Evolutionary conservation across 2,329 filamentous ascomycete genomes (phyloP), one percentile per base, ranked within the genome.

Genomic region (Eutypa lata): DNA sequence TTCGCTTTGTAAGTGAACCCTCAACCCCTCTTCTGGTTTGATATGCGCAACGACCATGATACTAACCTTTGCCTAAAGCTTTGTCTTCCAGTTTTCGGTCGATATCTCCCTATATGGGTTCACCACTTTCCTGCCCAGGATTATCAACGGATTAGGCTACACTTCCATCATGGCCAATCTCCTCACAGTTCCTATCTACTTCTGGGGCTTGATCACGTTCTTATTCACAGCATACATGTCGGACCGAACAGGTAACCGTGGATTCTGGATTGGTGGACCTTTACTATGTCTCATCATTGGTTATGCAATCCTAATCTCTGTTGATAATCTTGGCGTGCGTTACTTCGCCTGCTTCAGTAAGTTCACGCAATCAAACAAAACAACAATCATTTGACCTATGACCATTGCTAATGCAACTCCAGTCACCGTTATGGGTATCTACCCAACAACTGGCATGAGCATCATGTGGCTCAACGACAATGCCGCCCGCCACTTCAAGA

Each of bases 391-490:
- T n/a, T n/a, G n/a, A n/a, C n/a, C n/a, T n/a, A 2, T 24, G 11
- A 38, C 16, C 13, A 24, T 54, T 8, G 42, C 35, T 26, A 37
- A 42, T 35, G 18, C 16, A 19, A 26, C 16, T 46, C 2, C 28
- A 64, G 58, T 63, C 35, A 52, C 56, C 18, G 60, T 61, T 14
- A 55, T 62, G 19, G 65, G 64, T 10, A 63, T 67, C 19, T 67
- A 65, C 31, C 60, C 63, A 3, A 67, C 60, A 11, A 51, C 66
- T 42, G 58, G 70, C 13, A 62, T 73, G 33, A 76, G 72, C 51
- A 53, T 73, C 1, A 75, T 73, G 35, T 79, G 77, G 76, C 60
- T 79, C 4, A 76, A 75, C 19, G 76, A 75, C 43, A 79, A 78
- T 33, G 66, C 74, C 2, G 73, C 75, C 5, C 73, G 71, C 2